Base-by-base conservation (phyloP, 306 rosid genomes). In the Gynostemma pentaphyllum region DNA sequence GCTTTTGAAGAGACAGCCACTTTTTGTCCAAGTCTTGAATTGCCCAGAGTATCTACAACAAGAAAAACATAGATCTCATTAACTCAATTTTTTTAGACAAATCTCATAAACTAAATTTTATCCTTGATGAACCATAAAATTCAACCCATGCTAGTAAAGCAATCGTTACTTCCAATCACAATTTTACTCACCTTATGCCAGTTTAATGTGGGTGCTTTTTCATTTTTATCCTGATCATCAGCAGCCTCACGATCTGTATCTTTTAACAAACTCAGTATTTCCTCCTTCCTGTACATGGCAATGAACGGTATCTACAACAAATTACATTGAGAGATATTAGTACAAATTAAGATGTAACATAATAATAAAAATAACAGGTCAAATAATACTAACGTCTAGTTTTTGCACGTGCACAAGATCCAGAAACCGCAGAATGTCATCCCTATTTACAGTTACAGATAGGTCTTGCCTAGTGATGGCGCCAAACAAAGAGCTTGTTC, bases 271-370 rank as follows among this genome's bases (percentile, higher is more conserved):
- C 99, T 92, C 56, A 67, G 78, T 73, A 91, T 82, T 51, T 92
- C 96, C 79, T 92, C 99, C 73, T 88, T 92, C 75, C 99, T 79
- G 61, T 92, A 92, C 90, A 84, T 88, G 5, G 95, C 82, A 76
- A 92, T 81, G 74, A 82, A 92, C 47, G 99, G 96, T 67, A 92
- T 79, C 99, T 92, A 70, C 28, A 76, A 52, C 45, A 61, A 70
- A 40, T 37, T 56, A 67, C 49, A 66, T 18, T 42, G 48, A 75
- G 0, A 62, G 56, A 39, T 64, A 59, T 29, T 54, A 65, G 74
- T 74, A 47, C 36, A 46, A 55, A 48, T 37, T 53, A 65, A 51
- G 62, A 72, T 62, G 41, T 56, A 51, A 73, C 24, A 51, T 61
- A 44, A 39, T 15, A 32, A 30, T n/a, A 34, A 36, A 21, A 37